Evolutionary conservation across 345 rosid species (phyloP).

Genomic region (Eucalyptus erythrocorys): DNA sequence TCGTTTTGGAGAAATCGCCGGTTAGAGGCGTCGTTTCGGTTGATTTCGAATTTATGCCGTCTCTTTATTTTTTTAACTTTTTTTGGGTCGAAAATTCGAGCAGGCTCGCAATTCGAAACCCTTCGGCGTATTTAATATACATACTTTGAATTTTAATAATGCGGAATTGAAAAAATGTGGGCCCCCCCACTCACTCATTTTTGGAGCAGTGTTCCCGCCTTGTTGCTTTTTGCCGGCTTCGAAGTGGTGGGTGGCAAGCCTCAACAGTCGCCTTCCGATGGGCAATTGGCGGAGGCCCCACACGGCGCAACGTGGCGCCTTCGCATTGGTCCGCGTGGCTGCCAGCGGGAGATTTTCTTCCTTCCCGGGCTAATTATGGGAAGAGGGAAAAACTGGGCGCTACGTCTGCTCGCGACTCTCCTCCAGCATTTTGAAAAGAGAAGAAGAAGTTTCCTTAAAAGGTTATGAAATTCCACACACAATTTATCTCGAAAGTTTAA

Average conservation of each 20-base stretch:
- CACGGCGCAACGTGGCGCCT: neutral
- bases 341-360: neutral
- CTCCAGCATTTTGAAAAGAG: neutral
- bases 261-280: neutral
- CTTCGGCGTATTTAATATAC: neutral
- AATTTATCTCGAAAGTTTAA: neutral
- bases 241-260: neutral
- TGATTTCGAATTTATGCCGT: neutral
- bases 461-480: accelerated
- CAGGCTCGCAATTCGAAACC: neutral
- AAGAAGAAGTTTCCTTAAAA: neutral
- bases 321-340: neutral
- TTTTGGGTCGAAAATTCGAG: neutral
- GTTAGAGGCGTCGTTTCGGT: neutral
- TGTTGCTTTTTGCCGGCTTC: neutral
- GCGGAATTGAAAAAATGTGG: neutral
- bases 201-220: conserved; percentile 19
- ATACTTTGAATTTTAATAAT: neutral
- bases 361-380: neutral
- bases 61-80: neutral
- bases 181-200: neutral
- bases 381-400: neutral
- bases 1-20: neutral
- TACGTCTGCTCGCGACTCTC: neutral
- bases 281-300: neutral